phyloP scores from a whole-genome alignment of 2,329 filamentous ascomycete genomes.

The Fusarium virguliforme region DNA sequence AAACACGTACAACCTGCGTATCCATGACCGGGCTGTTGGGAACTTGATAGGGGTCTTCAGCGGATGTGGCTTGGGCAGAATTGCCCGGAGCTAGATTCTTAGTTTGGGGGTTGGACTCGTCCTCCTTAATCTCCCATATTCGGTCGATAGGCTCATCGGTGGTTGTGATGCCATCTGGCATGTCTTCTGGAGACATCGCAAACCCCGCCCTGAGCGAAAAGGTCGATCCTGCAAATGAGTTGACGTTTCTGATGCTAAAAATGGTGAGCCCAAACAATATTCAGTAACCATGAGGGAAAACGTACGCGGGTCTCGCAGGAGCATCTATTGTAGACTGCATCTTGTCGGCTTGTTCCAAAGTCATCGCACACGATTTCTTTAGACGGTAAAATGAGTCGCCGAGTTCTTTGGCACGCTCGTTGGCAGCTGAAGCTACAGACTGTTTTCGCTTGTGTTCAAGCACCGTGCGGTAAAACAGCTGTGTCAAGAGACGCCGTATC shows the following conservation, averaged over 20 bases:
- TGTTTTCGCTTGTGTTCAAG: constrained; percentile 27
- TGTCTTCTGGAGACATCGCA: not conserved
- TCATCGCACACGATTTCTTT: no score
- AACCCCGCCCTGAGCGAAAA: no score
- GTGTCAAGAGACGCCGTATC: constrained; percentile 30
- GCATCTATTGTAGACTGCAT: not conserved
- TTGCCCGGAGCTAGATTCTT: not conserved
- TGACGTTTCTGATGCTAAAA: not conserved
- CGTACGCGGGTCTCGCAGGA: constrained; percentile 6
- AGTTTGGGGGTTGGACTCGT: not conserved
- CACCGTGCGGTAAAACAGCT: constrained; percentile 33
- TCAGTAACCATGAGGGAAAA: not conserved
- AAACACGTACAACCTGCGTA: constrained; percentile 7
- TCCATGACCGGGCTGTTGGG: constrained; percentile 6
- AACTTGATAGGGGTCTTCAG: constrained; percentile 6
- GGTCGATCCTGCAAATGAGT: not conserved
- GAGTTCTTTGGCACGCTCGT: not conserved
- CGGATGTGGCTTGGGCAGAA: not conserved
- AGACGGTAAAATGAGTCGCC: no score
- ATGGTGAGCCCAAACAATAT: not conserved
- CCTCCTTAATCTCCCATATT: not conserved
- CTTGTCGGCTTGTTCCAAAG: not conserved
- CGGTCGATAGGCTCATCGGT: not conserved
- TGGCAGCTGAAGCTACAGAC: rapidly evolving
- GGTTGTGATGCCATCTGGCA: not conserved